Evolutionary conservation across 2,329 filamentous ascomycete species (phyloP), one percentile per base, ranked within the genome.

Genomic region (Aureobasidium leucospermi): DNA sequence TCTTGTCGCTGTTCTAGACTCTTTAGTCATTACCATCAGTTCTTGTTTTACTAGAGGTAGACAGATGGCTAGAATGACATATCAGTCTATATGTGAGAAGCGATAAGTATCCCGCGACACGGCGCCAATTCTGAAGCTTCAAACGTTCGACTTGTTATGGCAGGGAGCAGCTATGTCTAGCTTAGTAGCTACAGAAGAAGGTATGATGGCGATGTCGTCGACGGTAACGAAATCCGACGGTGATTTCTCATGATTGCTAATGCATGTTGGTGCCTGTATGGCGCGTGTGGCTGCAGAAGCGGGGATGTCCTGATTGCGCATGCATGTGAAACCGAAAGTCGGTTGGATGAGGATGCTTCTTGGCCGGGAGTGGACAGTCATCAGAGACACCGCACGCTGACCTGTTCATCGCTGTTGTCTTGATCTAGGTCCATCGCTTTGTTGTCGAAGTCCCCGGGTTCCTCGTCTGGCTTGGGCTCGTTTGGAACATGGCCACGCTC

Each of bases 281-380:
- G 51, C 51, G 28, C 52, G 41, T 53, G 49, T 45, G 52, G 52
- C 52, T 56, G 52, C 52, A 56, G 52, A 53, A 45, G 52, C 52
- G 52, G 52, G 52, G 52, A 45, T 45, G 52, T 45, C 39, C 52
- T 56, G 52, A 56, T 56, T 56, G 52, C 52, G 41, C 52, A 56
- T 53, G 48, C 52, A 56, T 56, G 52, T 56, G 52, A 56, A 45
- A 45, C 23, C 52, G 34, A 8, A 36, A 10, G n/a, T 45, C 36
- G 52, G 41, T 45, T 53, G 51, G 51, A 53, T 15, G 13, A 32
- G 36, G 29, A 10, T 5, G 29, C 38, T 39, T 29, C 51, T 53
- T 53, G 51, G 51, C 51, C 10, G n/a, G 4, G 9, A n/a, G 34
- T 16, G 34, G 29, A 53, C 51, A 53, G 51, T 53, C 51, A 53